phyloP scores from a whole-genome alignment of 768 basidiomycete species.

The Pulveroboletus sp. region DNA sequence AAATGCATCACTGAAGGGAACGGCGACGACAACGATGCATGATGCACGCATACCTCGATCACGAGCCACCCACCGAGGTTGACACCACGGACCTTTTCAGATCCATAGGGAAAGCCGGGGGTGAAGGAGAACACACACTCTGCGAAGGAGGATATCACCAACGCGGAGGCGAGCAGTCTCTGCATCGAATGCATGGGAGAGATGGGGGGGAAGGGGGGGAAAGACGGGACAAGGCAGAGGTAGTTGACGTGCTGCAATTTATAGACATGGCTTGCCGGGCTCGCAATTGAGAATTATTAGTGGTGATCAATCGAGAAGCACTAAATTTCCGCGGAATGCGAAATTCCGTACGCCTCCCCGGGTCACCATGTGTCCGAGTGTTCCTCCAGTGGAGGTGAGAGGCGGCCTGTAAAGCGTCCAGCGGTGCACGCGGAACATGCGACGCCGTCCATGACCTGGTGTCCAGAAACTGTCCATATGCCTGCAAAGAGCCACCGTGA shows the following conservation, averaged over 20 bases:
- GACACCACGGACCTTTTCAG: slow-evolving; percentile 74
- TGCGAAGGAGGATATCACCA: slow-evolving; percentile 30
- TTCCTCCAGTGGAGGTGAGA: background rate
- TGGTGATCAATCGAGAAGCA: slow-evolving; percentile 1
- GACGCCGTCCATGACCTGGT: background rate
- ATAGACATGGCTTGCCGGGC: slow-evolving; percentile 6
- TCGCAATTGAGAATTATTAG: background rate
- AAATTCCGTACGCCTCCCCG: background rate
- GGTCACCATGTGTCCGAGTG: slow-evolving; percentile 7
- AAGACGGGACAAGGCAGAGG: slow-evolving; percentile 19
- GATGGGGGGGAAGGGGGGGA: slow-evolving; percentile 64
- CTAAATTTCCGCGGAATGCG: slow-evolving; percentile 7
- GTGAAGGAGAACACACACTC: slow-evolving; percentile 33
- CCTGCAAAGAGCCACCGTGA: background rate
- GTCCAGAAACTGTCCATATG: background rate
- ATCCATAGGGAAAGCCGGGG: slow-evolving; percentile 71
- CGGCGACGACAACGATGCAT: background rate
- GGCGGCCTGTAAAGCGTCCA: background rate
- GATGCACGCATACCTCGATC: slow-evolving; percentile 41
- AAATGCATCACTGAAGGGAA: slow-evolving; percentile 37
- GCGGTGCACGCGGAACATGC: background rate
- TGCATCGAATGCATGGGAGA: slow-evolving; percentile 37
- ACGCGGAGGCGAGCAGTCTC: slow-evolving; percentile 11
- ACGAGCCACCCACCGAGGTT: slow-evolving; percentile 74
- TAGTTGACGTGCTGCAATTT: slow-evolving; percentile 9